Base-by-base conservation (phyloP, 2,329 filamentous ascomycete genomes). In the Xylaria sp. region DNA sequence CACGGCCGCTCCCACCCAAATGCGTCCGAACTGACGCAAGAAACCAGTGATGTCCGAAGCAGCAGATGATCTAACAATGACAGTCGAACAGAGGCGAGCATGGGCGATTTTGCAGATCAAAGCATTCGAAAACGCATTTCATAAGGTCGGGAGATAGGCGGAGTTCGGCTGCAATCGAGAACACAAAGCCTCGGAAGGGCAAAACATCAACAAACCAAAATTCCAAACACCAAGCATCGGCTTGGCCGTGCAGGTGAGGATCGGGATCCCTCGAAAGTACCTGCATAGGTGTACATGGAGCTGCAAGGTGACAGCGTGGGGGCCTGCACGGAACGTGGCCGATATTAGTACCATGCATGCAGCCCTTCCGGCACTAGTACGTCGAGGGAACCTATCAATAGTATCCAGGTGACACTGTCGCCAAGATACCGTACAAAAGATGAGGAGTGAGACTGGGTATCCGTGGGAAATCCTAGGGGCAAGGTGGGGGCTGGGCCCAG, bases 31-130 rank as follows among this genome's bases (percentile, higher is more conserved):
- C 37, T 47, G 19, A 48, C 23, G n/a, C 25, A 8, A 37, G 8
- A 15, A 8, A 3, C 23, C 9, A 61, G 58, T 41, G 15, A n/a
- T 61, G 13, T 33, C 58, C 25, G 10, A 47, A 2, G 7, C 29
- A 47, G 40, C 31, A 10, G 13, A 2, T 4, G 40, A 61, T 49
- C 17, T 13, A 1, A 17, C 21, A 6, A 27, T 7, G 15, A 21
- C 5, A 9, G 19, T 44, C 7, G 47, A 47, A 23, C 23, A 10
- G 40, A 37, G 27, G 9, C 8, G 35, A 27, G 53, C 40, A 10
- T 52, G 47, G 58, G 58, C 47, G 13, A 53, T 6, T 1, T 52
- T 46, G 3, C 58, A 61, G 17, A 57, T 61, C 21, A 47, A 61
- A 13, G 46, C 31, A 1, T 61, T 61, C 40, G 53, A 61, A 11